These are phyloP conservation scores for Colletotrichum godetiae DNA, from an alignment of 2,329 filamentous ascomycete species.

Conservation along the genomic window DNA sequence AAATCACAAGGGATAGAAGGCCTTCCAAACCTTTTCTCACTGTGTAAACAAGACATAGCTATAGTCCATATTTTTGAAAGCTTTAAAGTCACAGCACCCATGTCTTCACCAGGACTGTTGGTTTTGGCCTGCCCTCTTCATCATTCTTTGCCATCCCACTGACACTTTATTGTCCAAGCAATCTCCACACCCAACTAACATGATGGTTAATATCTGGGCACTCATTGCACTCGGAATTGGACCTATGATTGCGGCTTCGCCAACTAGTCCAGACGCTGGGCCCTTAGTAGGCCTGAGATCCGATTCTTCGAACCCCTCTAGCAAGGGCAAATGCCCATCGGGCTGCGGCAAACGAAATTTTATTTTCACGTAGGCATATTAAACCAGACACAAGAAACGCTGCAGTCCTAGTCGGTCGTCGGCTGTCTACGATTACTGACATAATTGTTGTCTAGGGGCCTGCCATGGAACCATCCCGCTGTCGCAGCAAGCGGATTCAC, in stretches of 20 bases:
- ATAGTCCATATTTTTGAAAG: not conserved
- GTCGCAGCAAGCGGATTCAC: constrained; percentile 23
- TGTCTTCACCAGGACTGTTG: not conserved
- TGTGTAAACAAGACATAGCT: not conserved
- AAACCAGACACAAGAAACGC: too few species aligned
- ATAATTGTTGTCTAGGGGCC: not conserved
- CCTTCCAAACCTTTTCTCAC: not conserved
- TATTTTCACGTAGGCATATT: constrained; percentile 17
- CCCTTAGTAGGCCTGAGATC: not conserved
- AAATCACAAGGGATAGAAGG: not conserved
- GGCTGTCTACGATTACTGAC: not conserved
- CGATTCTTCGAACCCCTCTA: not conserved
- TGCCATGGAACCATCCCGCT: constrained; percentile 31
- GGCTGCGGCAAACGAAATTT: constrained; percentile 17
- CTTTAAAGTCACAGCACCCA: not conserved
- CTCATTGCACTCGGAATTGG: not conserved
- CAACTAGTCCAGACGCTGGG: not conserved
- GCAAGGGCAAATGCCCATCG: not conserved
- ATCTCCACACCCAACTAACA: not conserved
- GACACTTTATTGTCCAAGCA: not conserved
- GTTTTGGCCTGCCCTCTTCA: not conserved
- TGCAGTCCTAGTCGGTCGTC: too few species aligned
- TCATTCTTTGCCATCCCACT: not conserved
- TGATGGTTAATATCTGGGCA: not conserved
- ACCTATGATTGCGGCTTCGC: not conserved